Base-by-base conservation (phyloP, 345 rosid species). In the Euphorbia peplus region DNA sequence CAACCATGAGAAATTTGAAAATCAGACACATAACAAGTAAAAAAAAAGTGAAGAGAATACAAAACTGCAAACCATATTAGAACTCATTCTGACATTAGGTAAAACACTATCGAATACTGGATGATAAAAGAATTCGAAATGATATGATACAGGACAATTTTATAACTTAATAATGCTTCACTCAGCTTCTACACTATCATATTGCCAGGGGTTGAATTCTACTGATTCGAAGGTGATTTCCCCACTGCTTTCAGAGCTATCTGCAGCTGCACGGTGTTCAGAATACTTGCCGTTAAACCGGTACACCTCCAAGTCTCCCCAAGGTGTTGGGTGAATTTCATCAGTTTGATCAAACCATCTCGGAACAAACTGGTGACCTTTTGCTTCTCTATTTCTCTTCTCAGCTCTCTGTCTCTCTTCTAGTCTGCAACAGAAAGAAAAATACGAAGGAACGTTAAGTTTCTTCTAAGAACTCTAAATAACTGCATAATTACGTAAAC, bases 351-450 rank as follows among this genome's bases (percentile, higher is more conserved):
- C 83, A 35, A 90, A 90, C 97, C 97, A 90, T 81, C 76, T 85
- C 10, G 97, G 85, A 0, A 80, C 78, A 63, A 85, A 88, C 48
- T 81, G 70, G 28, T 87, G 84, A 44, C 84, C 85, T 52, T 80
- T 84, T 9, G 81, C 87, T 83, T 88, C 92, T 1, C 95, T 83
- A 67, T 37, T 80, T 80, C 78, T 81, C 84, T 83, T 90, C 74
- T 90, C 97, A 22, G 92, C 86, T 78, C 97, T 83, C 64, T 90
- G 97, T 62, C 85, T 86, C 86, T 90, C 97, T 75, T 86, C 90
- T 77, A 81, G 76, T 29, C 85, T 82, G 47, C 35, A 70, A 54
- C n/a, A 28, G 37, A 41, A 56, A 60, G 24, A 25, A 25, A 64
- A 5, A 32, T 32, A 32, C 37, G 37, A 32, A 32, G 37, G 37